phyloP scores from a whole-genome alignment of 192 early-diverging fungal genomes.

The Gigaspora rosea region DNA sequence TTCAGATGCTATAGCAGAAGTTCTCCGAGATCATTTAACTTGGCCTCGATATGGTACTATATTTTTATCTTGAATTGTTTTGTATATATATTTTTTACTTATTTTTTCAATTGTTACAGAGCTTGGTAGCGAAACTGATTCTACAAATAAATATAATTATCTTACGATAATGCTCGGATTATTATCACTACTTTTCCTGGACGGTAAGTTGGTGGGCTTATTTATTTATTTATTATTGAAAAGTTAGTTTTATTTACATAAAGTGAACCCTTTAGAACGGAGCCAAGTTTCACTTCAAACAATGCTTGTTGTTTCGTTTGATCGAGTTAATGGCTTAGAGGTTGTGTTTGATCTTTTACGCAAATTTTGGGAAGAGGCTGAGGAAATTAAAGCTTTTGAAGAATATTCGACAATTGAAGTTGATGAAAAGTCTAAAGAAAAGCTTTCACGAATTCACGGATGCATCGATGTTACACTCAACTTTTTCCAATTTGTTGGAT shows the following conservation, averaged over 20 bases:
- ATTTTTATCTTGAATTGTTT: background rate
- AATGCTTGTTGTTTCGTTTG: conserved; percentile 61
- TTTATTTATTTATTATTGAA: background rate
- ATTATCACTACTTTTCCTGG: conserved; percentile 58
- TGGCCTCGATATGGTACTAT: conserved; percentile 45
- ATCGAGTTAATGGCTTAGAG: conserved; percentile 56
- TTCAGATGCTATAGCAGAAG: conserved; percentile 57
- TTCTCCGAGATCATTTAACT: conserved; percentile 55
- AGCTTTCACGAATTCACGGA: conserved; percentile 42
- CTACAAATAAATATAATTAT: conserved; percentile 55
- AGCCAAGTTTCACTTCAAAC: conserved; percentile 60
- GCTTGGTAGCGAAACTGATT: conserved; percentile 24
- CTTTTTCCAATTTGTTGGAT: conserved; percentile 68
- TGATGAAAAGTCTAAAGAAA: conserved; percentile 42
- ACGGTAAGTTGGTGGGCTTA: conserved; percentile 40
- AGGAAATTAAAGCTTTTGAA: conserved; percentile 31
- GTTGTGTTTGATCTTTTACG: conserved; percentile 49
- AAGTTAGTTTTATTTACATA: background rate
- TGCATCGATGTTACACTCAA: conserved; percentile 59
- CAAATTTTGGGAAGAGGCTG: conserved; percentile 51
- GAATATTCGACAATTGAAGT: conserved; percentile 32
- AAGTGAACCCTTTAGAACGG: conserved; percentile 43
- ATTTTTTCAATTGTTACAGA: background rate
- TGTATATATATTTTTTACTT: background rate
- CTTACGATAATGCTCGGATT: conserved; percentile 56